A percentile compares a stretch with the other conserved stretches of the same genome.
These are phyloP conservation scores for Tuctoria greenei DNA, from an alignment of 176 grass and related monocot genomes.

Conservation along the genomic window DNA sequence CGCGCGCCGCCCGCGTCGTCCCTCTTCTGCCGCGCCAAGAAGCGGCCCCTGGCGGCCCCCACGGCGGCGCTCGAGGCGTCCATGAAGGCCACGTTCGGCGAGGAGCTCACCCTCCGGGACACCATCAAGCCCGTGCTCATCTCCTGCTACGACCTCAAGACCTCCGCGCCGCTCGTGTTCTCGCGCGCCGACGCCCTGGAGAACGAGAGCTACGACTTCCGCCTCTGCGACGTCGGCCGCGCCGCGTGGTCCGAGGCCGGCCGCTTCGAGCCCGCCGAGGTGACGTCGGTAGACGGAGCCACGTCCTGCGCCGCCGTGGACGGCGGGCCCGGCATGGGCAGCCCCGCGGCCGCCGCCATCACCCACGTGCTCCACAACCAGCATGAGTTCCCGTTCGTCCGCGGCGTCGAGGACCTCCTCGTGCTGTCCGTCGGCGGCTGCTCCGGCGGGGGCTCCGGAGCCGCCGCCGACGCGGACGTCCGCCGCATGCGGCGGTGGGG, in stretches of 20 bases:
- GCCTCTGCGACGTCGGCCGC: conserved; percentile 88
- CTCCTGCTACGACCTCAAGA: conserved; percentile 83
- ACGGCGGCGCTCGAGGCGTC: conserved; percentile 63
- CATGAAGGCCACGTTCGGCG: conserved; percentile 73
- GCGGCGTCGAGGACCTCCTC: conserved; percentile 95
- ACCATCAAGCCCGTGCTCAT: conserved; percentile 92
- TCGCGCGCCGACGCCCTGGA: conserved; percentile 93
- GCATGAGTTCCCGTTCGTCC: conserved; percentile 95
- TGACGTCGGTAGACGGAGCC: conserved; percentile 60
- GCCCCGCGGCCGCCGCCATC: conserved; percentile 78
- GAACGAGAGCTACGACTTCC: conserved; percentile 89
- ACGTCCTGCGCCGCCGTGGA: conserved; percentile 75
- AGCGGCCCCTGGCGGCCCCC: conserved; percentile 45
- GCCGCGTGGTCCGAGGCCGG: conserved; percentile 87
- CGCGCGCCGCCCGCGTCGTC: conserved; percentile 13
- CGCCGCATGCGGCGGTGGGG: conserved; percentile 67
- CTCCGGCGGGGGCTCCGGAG: conserved; percentile 54
- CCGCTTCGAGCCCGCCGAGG: conserved; percentile 79
- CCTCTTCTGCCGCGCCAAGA: conserved; percentile 47
- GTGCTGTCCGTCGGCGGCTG: conserved; percentile 93
- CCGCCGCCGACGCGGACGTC: conserved; percentile 37
- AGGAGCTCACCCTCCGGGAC: conserved; percentile 80
- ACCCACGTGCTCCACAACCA: conserved; percentile 99
- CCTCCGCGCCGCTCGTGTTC: conserved; percentile 78
- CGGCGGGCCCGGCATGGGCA: conserved; percentile 81